phyloP scores from a whole-genome alignment of 2,329 filamentous ascomycete genomes.

The Teratosphaeria nubilosa region DNA sequence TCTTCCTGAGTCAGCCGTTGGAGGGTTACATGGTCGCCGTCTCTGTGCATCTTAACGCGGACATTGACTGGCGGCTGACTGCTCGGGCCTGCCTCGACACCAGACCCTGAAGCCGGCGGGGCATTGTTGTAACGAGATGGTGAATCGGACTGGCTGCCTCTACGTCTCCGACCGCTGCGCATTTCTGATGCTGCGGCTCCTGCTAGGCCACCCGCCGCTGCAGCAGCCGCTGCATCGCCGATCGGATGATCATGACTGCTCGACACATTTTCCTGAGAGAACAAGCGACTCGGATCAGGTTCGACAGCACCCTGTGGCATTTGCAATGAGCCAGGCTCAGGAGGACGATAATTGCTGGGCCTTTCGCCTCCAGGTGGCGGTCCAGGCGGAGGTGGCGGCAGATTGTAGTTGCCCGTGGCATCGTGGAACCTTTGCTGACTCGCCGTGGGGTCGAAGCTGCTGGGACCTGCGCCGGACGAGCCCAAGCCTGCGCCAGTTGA shows the following conservation, averaged over 20 bases:
- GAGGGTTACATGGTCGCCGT: constrained; percentile 53
- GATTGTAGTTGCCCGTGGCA: constrained; percentile 1
- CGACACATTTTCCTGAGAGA: constrained; percentile 23
- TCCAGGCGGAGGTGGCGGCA: constrained; percentile 19
- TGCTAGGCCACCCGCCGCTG: constrained; percentile 11
- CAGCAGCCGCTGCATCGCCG: constrained; percentile 5
- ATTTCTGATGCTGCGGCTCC: constrained; percentile 15
- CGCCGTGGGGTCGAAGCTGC: constrained; percentile 4
- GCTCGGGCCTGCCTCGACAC: constrained; percentile 7
- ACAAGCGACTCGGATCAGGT: constrained; percentile 25
- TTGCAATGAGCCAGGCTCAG: constrained; percentile 18
- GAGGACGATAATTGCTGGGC: constrained; percentile 12
- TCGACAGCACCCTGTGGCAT: constrained; percentile 33
- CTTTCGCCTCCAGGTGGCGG: constrained; percentile 16
- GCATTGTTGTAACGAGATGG: constrained; percentile 17
- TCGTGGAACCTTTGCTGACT: constrained; percentile 2
- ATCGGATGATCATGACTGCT: constrained; percentile 3
- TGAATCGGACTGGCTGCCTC: constrained; percentile 15
- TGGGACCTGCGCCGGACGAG: constrained; percentile 1
- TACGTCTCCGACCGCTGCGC: constrained; percentile 7
- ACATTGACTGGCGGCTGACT: constrained; percentile 51
- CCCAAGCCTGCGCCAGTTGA: background rate
- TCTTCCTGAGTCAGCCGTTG: constrained; percentile 52
- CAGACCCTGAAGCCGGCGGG: constrained; percentile 21
- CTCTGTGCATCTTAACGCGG: constrained; percentile 55